Base-by-base conservation (phyloP, 2,329 filamentous ascomycete species). In the Fusarium subglutinans region DNA sequence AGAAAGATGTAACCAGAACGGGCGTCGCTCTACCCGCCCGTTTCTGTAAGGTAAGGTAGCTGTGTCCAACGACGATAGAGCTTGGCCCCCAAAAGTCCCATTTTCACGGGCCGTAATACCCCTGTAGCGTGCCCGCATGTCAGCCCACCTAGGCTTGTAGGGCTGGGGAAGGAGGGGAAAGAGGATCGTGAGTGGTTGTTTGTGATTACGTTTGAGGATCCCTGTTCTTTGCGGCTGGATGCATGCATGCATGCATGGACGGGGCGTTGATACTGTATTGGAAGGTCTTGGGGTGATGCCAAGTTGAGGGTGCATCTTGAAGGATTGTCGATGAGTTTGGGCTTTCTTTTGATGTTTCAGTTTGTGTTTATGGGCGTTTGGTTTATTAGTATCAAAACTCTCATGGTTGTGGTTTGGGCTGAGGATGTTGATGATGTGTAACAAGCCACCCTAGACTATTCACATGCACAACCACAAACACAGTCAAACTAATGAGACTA, bases 91-190 rank as follows among this genome's bases (percentile, higher is more conserved):
- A 65, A 70, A 68, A 53, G 48, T 40, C 43, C 41, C 43, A 45
- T 55, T 22, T 54, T 66, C 63, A 54, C 48, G 47, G 55, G 48
- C 50, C 43, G 45, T 20, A 5, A 4, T 44, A 37, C 51, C 51
- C 59, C 54, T 35, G 47, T 53, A 68, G n/a, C 47, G 38, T 68
- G 45, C 40, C 43, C 43, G 33, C 56, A 51, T 47, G 66, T 73
- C 70, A 73, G 70, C 70, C 60, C 60, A 69, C 55, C 35, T 26
- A 43, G 66, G 43, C 62, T 62, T 56, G 59, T 73, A 73, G 70
- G 70, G 70, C 70, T 73, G 70, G 68, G n/a, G 26, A 33, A 55
- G 47, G 35, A 44, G 44, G 48, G 51, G 9, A 28, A n/a, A n/a
- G 26, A 35, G 33, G 15, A 35, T 35, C 0, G 45, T 47, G 57